Base-by-base conservation (phyloP, 2,329 filamentous ascomycete species). In the Pseudopyrenochaeta lycopersici region DNA sequence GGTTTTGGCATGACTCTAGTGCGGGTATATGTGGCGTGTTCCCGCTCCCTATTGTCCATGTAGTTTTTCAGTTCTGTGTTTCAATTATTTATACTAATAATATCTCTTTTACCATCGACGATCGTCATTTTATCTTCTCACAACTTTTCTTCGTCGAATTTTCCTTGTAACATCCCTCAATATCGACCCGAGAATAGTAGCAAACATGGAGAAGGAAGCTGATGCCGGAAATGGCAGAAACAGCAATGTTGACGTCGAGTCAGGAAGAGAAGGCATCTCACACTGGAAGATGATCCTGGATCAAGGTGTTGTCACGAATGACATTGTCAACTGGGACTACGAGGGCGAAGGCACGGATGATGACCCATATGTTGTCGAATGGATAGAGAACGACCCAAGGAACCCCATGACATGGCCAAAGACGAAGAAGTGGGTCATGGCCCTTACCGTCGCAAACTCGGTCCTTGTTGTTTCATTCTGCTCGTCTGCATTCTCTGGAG, bases 301-400 rank as follows among this genome's bases (percentile, higher is more conserved):
- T 17, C 75, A 77, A 54, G 74, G 74, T 32, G 60, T 73, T 29
- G 62, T 76, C 11, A 77, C 75, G 20, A 62, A 68, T 7, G 72
- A 74, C 35, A 72, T 77, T 9, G 58, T 61, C 23, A 74, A 77
- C 48, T 77, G 75, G 59, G 64, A 76, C 0, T 80, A 80, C 52
- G 70, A 74, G 9, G 78, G 78, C 20, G 67, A 68, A 3, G 78
- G 78, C 45, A 80, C 78, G 29, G 71, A 74, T 12, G 76, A 78
- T 11, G 77, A 80, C 52, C 78, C 78, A 1, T 80, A 74, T 53
- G 66, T 79, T 9, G 76, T 82, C 45, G 76, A 79, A 42, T 82
- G 77, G 77, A 75, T 81, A 50, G 73, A 78, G 17, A 74, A 78
- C 41, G 80, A 82, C 52, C 76, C 78, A 2, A 71, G 78, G 52